Evolutionary conservation across 1,284 basidiomycete genomes (phyloP).

Genomic region (Melampsora americana): DNA sequence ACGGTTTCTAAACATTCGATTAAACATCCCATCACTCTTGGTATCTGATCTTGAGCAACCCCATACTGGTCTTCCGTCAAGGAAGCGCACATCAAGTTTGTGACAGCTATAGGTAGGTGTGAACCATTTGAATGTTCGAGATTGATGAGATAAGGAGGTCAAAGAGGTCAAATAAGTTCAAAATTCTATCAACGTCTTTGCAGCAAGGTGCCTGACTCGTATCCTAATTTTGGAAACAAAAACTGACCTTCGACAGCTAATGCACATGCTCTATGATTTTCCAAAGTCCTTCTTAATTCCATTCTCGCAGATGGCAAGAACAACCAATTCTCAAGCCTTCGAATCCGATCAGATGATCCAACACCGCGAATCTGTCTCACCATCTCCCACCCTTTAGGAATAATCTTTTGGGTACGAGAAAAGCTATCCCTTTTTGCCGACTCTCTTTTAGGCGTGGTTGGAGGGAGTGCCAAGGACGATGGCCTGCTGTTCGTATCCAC

Average conservation of each 20-base stretch:
- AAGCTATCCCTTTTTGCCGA: not conserved
- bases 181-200: not conserved
- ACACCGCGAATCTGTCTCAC: not conserved
- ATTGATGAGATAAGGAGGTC: not conserved
- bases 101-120: conserved; percentile 61
- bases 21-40: conserved; percentile 71
- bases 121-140: not conserved
- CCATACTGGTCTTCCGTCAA: conserved; percentile 75
- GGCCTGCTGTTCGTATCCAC: not conserved
- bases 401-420: conserved; percentile 14
- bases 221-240: not conserved
- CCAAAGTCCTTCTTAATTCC: conserved; percentile 13
- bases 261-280: conserved; percentile 9
- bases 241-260: conserved; percentile 34
- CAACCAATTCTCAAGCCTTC: conserved; percentile 24
- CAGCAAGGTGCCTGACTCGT: not conserved
- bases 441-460: not conserved
- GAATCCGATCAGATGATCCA: conserved; percentile 1
- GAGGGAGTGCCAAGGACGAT: not conserved
- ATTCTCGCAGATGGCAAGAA: conserved; percentile 21
- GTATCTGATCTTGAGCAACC: conserved; percentile 75
- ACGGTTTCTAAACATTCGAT: conserved; percentile 65
- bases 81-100: conserved; percentile 68
- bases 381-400: conserved; percentile 26
- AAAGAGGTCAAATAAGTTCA: not conserved